Evolutionary conservation across 495 filamentous ascomycete genomes (phyloP), one percentile per base, ranked within the genome.

Genomic region (Xylaria sp.): DNA sequence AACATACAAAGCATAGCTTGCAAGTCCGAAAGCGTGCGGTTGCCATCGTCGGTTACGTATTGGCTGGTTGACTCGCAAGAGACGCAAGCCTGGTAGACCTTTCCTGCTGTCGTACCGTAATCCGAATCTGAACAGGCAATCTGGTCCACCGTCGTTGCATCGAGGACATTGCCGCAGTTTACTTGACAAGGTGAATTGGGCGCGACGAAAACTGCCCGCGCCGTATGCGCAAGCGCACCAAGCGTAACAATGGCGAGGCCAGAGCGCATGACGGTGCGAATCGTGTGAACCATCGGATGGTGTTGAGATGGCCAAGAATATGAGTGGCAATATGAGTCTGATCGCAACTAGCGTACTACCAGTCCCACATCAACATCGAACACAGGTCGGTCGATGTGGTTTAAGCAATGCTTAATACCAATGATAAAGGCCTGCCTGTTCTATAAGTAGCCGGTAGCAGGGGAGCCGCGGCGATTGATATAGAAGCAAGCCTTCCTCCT

Each of bases 121-220:
- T 71, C 59, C 24, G 67, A 46, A 31, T 78, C 78, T 15, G 75
- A 68, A 76, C 84, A 86, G 24, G 76, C 75, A 40, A 84, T 80
- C 64, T 83, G 82, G 66, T 76, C 80, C 7, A 17, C n/a, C n/a
- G 80, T 73, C 4, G 83, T 85, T 5, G 74, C 72, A 24, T 63
- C 52, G 33, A 80, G 80, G 24, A 79, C 74, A 66, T 85, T 86
- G 73, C 84, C 83, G 75, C 84, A 86, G n/a, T 76, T 73, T 21
- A 71, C 71, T 33, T 72, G 68, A 70, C 84, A 86, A 44, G 82
- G 82, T 41, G 84, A 21, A 48, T 68, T 21, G 46, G 8, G 40
- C 15, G 66, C 53, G 21, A 68, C 52, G 7, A 59, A 46, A 31
- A 68, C 24, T 21, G 52, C 66, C 21, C 33, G 53, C 21, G 40